Conservation (phyloP, 2,329 filamentous ascomycete species). For the Alternaria sp. region DNA sequence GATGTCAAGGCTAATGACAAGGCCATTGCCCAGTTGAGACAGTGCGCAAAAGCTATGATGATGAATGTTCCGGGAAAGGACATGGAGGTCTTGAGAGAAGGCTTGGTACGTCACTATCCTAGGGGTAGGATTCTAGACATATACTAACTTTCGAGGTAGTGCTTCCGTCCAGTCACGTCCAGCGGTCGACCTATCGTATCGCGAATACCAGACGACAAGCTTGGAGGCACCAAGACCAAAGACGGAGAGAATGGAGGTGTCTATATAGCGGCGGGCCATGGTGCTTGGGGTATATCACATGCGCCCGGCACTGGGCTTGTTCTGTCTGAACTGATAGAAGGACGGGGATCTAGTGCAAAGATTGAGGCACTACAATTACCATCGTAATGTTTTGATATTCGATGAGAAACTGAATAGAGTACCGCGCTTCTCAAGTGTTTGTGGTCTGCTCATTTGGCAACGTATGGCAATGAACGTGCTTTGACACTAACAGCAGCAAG, state of each 20-base stretch:
- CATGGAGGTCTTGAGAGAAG: constrained; percentile 70
- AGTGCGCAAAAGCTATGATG: constrained; percentile 61
- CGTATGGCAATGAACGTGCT: background rate
- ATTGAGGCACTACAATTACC: constrained; percentile 60
- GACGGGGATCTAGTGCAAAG: constrained; percentile 66
- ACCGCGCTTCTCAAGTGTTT: background rate
- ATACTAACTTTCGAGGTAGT: constrained; percentile 47
- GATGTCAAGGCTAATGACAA: constrained; percentile 59
- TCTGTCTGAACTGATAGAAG: constrained; percentile 74
- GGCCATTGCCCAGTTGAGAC: constrained; percentile 61
- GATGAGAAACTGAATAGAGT: background rate
- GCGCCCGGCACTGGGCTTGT: constrained; percentile 74
- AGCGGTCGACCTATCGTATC: constrained; percentile 71
- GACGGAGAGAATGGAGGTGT: constrained; percentile 66
- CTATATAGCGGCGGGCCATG: constrained; percentile 76
- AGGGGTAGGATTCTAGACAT: constrained; percentile 8
- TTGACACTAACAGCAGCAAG: background rate
- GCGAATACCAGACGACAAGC: constrained; percentile 63
- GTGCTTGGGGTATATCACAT: constrained; percentile 72
- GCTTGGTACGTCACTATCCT: constrained; percentile 54
- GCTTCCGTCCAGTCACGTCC: constrained; percentile 75
- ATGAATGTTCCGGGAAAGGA: constrained; percentile 58
- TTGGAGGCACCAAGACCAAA: constrained; percentile 62
- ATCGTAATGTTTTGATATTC: background rate
- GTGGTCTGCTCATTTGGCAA: background rate